Evolutionary conservation across 108 stramenopile species (phyloP), one percentile per base, ranked within the genome.

Genomic region (Ochromonas danica): DNA sequence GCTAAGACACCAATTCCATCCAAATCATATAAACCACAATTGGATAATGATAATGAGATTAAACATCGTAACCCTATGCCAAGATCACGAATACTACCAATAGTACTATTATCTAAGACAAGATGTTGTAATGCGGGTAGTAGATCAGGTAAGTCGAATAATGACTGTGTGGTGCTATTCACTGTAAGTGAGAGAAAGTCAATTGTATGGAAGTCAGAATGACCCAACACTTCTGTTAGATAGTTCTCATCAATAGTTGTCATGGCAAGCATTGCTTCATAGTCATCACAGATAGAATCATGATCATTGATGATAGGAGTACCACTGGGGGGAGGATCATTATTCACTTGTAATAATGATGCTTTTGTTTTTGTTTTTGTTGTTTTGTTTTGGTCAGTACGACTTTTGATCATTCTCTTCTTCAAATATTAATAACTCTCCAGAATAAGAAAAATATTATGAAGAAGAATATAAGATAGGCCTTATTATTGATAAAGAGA

Each of bases 1-100:
- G 62, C 80, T 3, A 88, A 61, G 0, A 85, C 85, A 6, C 72
- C 81, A 39, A 88, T 87, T 2, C 88, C 88, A 41, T 88, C 88
- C 31, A 88, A 60, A 31, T 85, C 86, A 27, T 40, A 30, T 60
- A 88, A 71, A 2, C 70, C 27, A 27, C 83, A 83, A 17, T 42
- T 63, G 17, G 80, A 80, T 33, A 88, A 35, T 17, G 85, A 81
- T 61, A 88, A 62, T n/a, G 71, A 78, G 38, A 35, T 79, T 27
- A 88, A 43, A 33, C 39, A 40, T n/a, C 85, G 82, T 39, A 88
- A 39, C 22, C 83, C 38, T 41, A 85, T 87, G 17, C 88, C 88
- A 0, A 88, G 80, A 62, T 88, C 88, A 1, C 88, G 82, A 27
- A 88, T 82, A 65, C 82, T 86, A 14, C 40, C 43, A 27, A 88